Evolutionary conservation across 352 stramenopile genomes (phyloP).

Genomic region (Pythium rishiriense): DNA sequence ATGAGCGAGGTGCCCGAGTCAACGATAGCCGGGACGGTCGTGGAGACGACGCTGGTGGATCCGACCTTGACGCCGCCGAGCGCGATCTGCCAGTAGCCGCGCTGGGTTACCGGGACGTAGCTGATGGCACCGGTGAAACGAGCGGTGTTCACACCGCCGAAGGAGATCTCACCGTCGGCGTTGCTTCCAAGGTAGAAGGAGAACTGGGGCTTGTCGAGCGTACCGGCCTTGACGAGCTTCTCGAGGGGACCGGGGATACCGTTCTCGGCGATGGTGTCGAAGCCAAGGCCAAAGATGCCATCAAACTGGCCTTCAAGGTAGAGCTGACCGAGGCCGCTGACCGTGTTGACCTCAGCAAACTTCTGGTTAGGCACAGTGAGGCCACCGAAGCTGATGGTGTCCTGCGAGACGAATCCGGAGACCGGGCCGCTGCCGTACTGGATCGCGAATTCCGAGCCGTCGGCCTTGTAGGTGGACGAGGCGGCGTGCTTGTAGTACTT

Average conservation of each 20-base stretch:
- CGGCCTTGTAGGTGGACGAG: conserved; percentile 80
- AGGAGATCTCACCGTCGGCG: conserved; percentile 76
- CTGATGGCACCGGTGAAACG: conserved; percentile 94
- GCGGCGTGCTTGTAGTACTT: conserved; percentile 86
- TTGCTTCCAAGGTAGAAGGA: conserved; percentile 95
- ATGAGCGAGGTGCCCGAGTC: conserved; percentile 96
- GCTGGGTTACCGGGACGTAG: conserved; percentile 80
- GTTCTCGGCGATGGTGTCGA: conserved; percentile 92
- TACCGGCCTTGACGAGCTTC: conserved; percentile 86
- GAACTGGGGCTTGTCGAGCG: conserved; percentile 91
- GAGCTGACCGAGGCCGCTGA: conserved; percentile 91
- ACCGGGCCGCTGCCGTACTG: conserved; percentile 94
- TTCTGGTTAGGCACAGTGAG: conserved; percentile 78
- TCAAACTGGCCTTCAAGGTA: conserved; percentile 97
- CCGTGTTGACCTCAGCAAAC: conserved; percentile 96
- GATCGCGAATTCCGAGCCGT: conserved; percentile 93
- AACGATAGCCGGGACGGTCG: conserved; percentile 86
- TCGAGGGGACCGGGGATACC: conserved; percentile 93
- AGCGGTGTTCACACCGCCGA: conserved; percentile 68
- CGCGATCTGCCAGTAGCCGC: conserved; percentile 70
- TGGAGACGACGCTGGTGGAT: conserved; percentile 19
- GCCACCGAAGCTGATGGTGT: conserved; percentile 72
- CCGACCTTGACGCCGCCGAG: conserved; percentile 70
- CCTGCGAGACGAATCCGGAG: conserved; percentile 89
- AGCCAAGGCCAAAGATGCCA: conserved; percentile 96